phyloP scores from a whole-genome alignment of 78 protist genomes.

The Cavenderia fasciculata region DNA sequence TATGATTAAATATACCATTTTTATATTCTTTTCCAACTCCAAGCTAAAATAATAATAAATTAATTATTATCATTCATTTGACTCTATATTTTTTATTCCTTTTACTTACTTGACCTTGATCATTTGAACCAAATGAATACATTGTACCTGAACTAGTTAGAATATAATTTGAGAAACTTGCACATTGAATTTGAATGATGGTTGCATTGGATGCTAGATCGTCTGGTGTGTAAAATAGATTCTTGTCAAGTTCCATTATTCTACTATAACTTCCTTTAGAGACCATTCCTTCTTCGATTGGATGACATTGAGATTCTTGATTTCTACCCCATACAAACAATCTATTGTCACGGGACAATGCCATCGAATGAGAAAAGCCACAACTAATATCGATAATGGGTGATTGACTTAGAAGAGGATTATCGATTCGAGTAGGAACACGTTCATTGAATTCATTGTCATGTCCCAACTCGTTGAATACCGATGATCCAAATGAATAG shows the following conservation, averaged over 20 bases:
- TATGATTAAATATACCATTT: conserved; percentile 19
- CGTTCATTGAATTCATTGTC: conserved; percentile 32
- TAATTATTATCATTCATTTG: not conserved
- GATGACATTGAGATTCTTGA: conserved; percentile 41
- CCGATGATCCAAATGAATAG: conserved; percentile 63
- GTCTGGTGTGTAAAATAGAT: no score
- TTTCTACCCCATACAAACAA: conserved; percentile 49
- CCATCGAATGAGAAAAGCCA: conserved; percentile 37
- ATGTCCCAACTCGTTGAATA: conserved; percentile 58
- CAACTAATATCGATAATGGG: not conserved
- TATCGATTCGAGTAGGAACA: not conserved
- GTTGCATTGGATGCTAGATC: no score
- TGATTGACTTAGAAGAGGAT: not conserved
- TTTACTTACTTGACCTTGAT: conserved; percentile 51
- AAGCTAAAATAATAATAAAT: not conserved
- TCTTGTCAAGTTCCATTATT: conserved; percentile 1
- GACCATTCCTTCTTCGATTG: conserved; percentile 1
- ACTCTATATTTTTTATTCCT: not conserved
- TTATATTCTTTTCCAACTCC: conserved; percentile 22
- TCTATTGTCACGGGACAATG: not conserved
- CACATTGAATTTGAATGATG: conserved; percentile 24
- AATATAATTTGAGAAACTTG: conserved; percentile 27
- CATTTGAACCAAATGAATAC: conserved; percentile 66
- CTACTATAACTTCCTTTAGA: conserved; percentile 19
- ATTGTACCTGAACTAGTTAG: conserved; percentile 19